A percentile compares a stretch with the other conserved stretches of the same genome.
Evolutionary conservation across 352 stramenopile genomes (phyloP).

Genomic region (Globisporangium sylvaticum): DNA sequence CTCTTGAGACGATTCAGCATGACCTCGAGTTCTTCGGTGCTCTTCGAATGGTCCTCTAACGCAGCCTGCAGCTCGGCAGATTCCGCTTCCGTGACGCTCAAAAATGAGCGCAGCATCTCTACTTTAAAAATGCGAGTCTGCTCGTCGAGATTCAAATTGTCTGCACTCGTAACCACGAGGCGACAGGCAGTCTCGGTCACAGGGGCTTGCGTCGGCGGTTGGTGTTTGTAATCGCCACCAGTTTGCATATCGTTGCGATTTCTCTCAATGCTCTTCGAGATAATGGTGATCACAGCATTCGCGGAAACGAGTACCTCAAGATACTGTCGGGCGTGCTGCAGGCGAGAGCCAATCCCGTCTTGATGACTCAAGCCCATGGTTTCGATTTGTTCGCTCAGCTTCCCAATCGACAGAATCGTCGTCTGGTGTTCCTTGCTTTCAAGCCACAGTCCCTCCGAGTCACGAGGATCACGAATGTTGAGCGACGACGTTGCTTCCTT

Average conservation of each 20-base stretch:
- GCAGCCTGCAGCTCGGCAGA: slow-evolving; percentile 25
- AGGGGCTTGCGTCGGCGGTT: neutral
- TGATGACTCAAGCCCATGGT: slow-evolving; percentile 10
- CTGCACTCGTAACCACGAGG: slow-evolving; percentile 28
- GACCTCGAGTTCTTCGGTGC: slow-evolving; percentile 42
- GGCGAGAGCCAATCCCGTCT: slow-evolving; percentile 4
- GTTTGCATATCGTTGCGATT: neutral
- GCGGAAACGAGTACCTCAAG: slow-evolving; percentile 16
- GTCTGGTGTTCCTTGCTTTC: slow-evolving; percentile 14
- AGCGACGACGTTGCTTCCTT: slow-evolving; percentile 18
- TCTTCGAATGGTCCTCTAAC: slow-evolving; percentile 36
- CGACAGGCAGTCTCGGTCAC: slow-evolving; percentile 27
- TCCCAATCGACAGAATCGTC: slow-evolving; percentile 12
- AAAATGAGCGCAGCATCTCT: slow-evolving; percentile 31
- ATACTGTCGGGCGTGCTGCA: slow-evolving; percentile 15
- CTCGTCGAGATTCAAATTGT: slow-evolving; percentile 18
- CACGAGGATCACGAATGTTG: slow-evolving; percentile 9
- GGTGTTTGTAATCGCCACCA: neutral
- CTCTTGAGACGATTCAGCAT: slow-evolving; percentile 30
- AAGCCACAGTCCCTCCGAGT: slow-evolving; percentile 7
- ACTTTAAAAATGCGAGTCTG: slow-evolving; percentile 29
- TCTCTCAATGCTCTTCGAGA: slow-evolving; percentile 12
- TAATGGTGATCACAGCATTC: slow-evolving; percentile 15
- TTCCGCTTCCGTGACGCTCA: slow-evolving; percentile 26
- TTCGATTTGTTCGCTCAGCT: slow-evolving; percentile 1